phyloP scores from a whole-genome alignment of 2,329 filamentous ascomycete species.

The Epicoccum nigrum region DNA sequence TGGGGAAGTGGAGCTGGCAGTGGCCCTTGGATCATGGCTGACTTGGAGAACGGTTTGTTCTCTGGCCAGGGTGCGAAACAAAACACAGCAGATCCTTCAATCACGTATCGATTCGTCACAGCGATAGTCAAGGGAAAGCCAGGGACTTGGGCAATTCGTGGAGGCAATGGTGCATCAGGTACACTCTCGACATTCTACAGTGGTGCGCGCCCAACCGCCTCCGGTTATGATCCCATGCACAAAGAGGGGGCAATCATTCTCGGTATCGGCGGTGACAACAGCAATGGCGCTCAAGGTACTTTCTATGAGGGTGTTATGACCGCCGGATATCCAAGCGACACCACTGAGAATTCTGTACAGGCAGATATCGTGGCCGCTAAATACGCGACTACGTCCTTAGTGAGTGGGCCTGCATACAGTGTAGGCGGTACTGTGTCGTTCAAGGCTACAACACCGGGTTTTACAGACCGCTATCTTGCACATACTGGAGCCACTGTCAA shows the following conservation, averaged over 20 bases:
- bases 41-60: slow-evolving; percentile 71
- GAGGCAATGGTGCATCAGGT: slow-evolving; percentile 62
- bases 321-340: slow-evolving; percentile 64
- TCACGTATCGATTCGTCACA: slow-evolving; percentile 63
- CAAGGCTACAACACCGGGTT: slow-evolving; percentile 62
- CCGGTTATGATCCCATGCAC: slow-evolving; percentile 66
- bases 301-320: slow-evolving; percentile 72
- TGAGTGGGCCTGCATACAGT: slow-evolving; percentile 56
- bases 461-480: slow-evolving; percentile 60
- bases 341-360: slow-evolving; percentile 64
- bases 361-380: slow-evolving; percentile 65
- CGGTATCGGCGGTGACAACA: slow-evolving; percentile 75
- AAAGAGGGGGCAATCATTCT: slow-evolving; percentile 71
- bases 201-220: slow-evolving; percentile 58
- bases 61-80: slow-evolving; percentile 56
- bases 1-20: slow-evolving; percentile 65
- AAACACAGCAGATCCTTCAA: slow-evolving; percentile 60
- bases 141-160: slow-evolving; percentile 65
- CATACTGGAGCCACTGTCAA: slow-evolving; percentile 59
- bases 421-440: slow-evolving; percentile 61
- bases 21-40: slow-evolving; percentile 73
- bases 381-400: slow-evolving; percentile 58
- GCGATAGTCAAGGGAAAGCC: slow-evolving; percentile 62
- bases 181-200: slow-evolving; percentile 64
- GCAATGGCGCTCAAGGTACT: slow-evolving; percentile 63